Base-by-base conservation (phyloP, 2,329 filamentous ascomycete species). In the Ilyonectria destructans region DNA sequence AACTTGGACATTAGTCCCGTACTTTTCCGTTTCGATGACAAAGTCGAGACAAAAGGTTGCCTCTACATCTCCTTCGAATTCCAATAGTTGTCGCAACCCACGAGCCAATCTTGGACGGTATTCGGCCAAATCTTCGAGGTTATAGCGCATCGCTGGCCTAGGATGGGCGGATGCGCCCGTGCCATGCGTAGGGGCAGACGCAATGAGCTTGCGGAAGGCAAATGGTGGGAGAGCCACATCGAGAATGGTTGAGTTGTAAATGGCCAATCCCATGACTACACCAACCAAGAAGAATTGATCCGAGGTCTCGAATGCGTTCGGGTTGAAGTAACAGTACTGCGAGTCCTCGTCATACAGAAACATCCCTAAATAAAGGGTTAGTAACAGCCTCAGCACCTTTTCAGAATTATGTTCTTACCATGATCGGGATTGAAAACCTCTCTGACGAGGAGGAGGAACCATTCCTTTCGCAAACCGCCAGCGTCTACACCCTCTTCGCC, bases 281-380 rank as follows among this genome's bases (percentile, higher is more conserved):
- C 95, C 95, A 31, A 98, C 93, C 23, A 97, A 86, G 78, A 96
- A 97, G 80, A 93, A 98, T 72, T 97, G 94, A 77, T 97, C 94
- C 0, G 94, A 95, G 0, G 93, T 95, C 79, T 97, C 95, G 74
- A 97, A 95, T 17, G 93, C 94, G 77, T 92, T 90, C 0, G 95
- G 93, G 78, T 97, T 97, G 83, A 98, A 98, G 80, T 97, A 98
- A 82, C 95, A 97, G 77, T 93, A 94, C 54, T 90, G 89, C 3
- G 95, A 97, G 75, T 97, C 94, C 58, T 97, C 94, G 70, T 97
- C 95, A 80, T 97, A 97, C 8, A 93, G 85, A 79, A 98, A 98
- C 81, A 98, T 90, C n/a, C 94, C 94, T 95, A 56, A 3, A 43
- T 69, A 58, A 51, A 51, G 37, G 13, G 63, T 75, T 29, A 73